Evolutionary conservation across 108 stramenopile species (phyloP).

Genomic region (Pinguiococcus pyrenoidosus): DNA sequence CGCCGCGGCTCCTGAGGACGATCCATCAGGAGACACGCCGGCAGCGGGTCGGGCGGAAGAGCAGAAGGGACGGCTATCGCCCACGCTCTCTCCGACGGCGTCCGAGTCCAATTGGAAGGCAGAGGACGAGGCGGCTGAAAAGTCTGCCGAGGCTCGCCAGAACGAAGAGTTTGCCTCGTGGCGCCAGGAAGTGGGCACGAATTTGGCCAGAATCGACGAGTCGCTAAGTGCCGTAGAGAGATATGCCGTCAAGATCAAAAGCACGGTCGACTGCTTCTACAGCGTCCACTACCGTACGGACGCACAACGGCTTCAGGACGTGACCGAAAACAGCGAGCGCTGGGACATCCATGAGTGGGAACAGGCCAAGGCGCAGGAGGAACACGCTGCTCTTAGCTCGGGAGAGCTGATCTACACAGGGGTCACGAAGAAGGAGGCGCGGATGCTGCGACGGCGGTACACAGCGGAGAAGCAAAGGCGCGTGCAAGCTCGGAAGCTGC

Average conservation of each 20-base stretch:
- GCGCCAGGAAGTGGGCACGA: constrained; percentile 69
- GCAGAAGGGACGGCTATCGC: constrained; percentile 14
- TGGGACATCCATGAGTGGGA: background rate
- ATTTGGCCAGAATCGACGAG: constrained; percentile 52
- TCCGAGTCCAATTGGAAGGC: constrained; percentile 22
- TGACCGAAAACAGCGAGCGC: background rate
- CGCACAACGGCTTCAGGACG: background rate
- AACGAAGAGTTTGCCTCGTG: constrained; percentile 80
- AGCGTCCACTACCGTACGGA: constrained; percentile 13
- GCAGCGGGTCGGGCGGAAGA: constrained; percentile 5
- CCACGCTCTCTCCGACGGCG: constrained; percentile 29
- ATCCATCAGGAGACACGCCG: background rate
- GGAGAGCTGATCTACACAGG: background rate
- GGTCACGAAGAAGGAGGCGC: background rate
- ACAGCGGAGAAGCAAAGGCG: constrained; percentile 8
- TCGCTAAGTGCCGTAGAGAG: constrained; percentile 41
- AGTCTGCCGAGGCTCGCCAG: constrained; percentile 35
- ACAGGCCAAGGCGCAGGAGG: background rate
- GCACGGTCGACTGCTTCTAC: constrained; percentile 18
- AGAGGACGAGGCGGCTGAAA: constrained; percentile 1
- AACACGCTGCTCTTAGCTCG: background rate
- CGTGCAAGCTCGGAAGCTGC: constrained; percentile 3
- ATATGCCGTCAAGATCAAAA: constrained; percentile 23
- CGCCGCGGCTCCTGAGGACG: background rate
- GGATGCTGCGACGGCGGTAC: constrained; percentile 2